These are phyloP conservation scores for Agaricus sinodeliciosus DNA, from an alignment of 768 basidiomycete genomes.

Conservation along the genomic window DNA sequence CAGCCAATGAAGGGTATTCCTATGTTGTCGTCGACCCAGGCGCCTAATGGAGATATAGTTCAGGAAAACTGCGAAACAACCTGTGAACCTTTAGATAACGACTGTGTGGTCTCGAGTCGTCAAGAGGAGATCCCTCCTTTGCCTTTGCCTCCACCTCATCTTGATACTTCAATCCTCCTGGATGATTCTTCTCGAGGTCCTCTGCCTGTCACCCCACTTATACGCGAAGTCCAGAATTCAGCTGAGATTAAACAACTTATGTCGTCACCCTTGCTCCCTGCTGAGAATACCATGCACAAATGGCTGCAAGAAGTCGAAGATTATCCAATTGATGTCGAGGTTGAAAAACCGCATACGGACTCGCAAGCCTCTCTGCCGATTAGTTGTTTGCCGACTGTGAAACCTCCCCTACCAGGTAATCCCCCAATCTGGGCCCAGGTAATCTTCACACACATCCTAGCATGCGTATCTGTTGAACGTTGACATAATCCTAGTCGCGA, in stretches of 20 bases:
- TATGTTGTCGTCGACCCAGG: no score
- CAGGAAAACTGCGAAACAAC: background rate
- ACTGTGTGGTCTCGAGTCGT: background rate
- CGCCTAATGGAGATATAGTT: no score
- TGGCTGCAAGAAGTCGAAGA: background rate
- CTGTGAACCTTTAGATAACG: background rate
- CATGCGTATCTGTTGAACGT: constrained; percentile 2
- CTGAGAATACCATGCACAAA: background rate
- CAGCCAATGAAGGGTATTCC: no score
- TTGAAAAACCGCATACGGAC: background rate
- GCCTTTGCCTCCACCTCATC: background rate
- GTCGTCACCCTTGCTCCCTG: background rate
- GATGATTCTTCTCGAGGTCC: background rate
- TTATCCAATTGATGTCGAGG: background rate
- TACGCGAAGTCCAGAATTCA: no score
- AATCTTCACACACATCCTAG: constrained; percentile 5
- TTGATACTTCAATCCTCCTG: background rate
- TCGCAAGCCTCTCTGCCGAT: background rate
- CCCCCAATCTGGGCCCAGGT: constrained; percentile 43
- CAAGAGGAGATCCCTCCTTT: background rate
- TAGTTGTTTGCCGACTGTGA: background rate
- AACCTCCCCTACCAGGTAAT: constrained; percentile 17
- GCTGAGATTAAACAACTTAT: background rate
- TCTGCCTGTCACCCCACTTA: no score
- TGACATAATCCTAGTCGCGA: constrained; percentile 45